Conservation (phyloP, 352 stramenopile species). For the Albugo candida region DNA sequence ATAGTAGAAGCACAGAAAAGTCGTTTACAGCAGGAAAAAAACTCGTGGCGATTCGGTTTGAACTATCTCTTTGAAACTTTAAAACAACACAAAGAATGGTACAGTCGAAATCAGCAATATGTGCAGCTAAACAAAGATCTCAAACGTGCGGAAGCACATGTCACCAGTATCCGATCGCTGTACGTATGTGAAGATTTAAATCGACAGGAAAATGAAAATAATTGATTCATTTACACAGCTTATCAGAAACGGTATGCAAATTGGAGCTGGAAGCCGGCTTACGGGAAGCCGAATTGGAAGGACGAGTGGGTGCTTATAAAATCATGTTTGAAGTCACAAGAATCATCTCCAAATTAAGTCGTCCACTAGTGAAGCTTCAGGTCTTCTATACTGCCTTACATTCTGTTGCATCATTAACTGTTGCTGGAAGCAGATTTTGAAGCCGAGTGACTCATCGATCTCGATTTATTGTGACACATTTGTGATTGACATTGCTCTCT, state of each 20-base stretch:
- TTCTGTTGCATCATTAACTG: background rate
- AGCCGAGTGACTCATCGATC: constrained; percentile 67
- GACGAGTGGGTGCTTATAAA: constrained; percentile 69
- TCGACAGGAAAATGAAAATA: background rate
- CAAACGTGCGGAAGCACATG: constrained; percentile 57
- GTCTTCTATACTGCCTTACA: constrained; percentile 5
- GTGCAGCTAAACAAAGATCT: constrained; percentile 72
- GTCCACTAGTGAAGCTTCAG: constrained; percentile 62
- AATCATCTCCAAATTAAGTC: constrained; percentile 69
- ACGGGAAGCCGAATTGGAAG: constrained; percentile 65
- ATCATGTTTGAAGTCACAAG: constrained; percentile 82
- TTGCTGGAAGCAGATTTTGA: constrained; percentile 31
- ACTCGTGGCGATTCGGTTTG: constrained; percentile 72
- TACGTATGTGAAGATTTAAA: background rate
- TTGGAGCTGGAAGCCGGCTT: constrained; percentile 64
- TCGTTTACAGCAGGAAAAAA: constrained; percentile 62
- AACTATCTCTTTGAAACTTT: constrained; percentile 81
- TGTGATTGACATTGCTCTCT: constrained; percentile 66
- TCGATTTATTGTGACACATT: constrained; percentile 80
- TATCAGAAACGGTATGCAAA: constrained; percentile 70
- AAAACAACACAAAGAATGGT: constrained; percentile 80
- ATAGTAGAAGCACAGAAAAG: constrained; percentile 55
- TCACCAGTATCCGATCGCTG: constrained; percentile 40
- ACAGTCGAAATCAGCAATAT: constrained; percentile 75
- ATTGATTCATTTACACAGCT: background rate